phyloP scores from a whole-genome alignment of 164 flowering plant species.

The Annona squamosa region DNA sequence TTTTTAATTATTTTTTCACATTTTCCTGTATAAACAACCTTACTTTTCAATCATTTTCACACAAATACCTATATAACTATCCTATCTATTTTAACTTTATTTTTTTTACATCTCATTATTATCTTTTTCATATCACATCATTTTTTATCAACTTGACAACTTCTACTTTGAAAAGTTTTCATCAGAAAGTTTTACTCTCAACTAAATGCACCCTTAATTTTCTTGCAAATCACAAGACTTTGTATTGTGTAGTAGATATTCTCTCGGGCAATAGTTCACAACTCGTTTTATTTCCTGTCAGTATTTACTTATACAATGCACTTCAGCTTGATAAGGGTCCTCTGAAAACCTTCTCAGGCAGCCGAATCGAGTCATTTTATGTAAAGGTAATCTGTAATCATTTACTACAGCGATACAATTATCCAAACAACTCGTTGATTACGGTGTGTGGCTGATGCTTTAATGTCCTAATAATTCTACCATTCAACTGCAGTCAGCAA shows the following conservation, averaged over 20 bases:
- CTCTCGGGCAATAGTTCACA: neutral
- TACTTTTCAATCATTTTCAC: too few relatives aligned
- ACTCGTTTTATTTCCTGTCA: neutral
- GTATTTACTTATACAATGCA: constrained; percentile 64
- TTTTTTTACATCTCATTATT: too few relatives aligned
- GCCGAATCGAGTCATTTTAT: constrained; percentile 64
- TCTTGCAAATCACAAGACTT: neutral
- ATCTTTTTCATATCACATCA: too few relatives aligned
- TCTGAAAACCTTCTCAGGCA: constrained; percentile 56
- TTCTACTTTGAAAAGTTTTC: too few relatives aligned
- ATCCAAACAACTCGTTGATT: neutral
- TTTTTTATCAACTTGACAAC: too few relatives aligned
- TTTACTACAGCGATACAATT: neutral
- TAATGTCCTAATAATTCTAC: neutral
- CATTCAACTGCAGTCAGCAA: constrained; percentile 49
- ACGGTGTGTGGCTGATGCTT: neutral
- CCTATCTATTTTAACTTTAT: too few relatives aligned
- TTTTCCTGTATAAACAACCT: too few relatives aligned
- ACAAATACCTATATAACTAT: too few relatives aligned
- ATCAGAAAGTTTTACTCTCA: too few relatives aligned
- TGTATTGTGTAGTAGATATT: neutral
- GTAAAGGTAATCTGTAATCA: constrained; percentile 51
- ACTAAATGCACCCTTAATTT: too few relatives aligned
- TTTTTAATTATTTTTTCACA: too few relatives aligned
- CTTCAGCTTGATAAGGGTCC: constrained; percentile 87